phyloP scores from a whole-genome alignment of 306 rosid genomes.

The Psophocarpus tetragonolobus region DNA sequence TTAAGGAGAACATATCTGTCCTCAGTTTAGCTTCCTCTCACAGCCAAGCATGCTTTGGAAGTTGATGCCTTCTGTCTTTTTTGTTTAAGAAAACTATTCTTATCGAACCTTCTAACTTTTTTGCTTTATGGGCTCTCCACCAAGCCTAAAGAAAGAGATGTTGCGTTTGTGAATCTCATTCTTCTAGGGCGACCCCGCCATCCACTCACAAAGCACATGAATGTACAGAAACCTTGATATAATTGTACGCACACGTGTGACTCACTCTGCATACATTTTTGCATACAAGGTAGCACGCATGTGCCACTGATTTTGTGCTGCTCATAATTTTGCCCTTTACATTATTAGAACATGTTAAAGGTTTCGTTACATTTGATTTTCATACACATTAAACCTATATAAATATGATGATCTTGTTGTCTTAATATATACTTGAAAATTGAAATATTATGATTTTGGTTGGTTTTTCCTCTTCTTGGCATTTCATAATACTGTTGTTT shows the following conservation, averaged over 20 bases:
- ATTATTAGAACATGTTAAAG: slow-evolving; percentile 15
- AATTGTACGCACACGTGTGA: slow-evolving; percentile 33
- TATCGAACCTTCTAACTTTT: slow-evolving; percentile 54
- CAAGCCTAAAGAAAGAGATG: slow-evolving; percentile 53
- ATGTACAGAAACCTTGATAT: neutral
- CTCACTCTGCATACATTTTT: slow-evolving; percentile 12
- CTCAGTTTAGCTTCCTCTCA: slow-evolving; percentile 38
- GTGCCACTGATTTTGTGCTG: slow-evolving; percentile 9
- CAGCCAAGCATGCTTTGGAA: slow-evolving; percentile 42
- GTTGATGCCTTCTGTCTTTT: slow-evolving; percentile 55
- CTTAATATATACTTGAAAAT: neutral
- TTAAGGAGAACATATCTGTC: slow-evolving; percentile 44
- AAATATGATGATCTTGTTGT: neutral
- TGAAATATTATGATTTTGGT: slow-evolving; percentile 1
- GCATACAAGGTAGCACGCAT: slow-evolving; percentile 27
- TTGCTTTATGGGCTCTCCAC: slow-evolving; percentile 75
- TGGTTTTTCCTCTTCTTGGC: neutral
- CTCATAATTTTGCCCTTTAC: slow-evolving; percentile 13
- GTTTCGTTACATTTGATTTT: slow-evolving; percentile 8
- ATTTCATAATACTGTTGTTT: neutral
- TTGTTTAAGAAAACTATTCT: slow-evolving; percentile 50
- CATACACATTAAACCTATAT: neutral
- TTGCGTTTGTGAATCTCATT: slow-evolving; percentile 70
- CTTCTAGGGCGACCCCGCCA: slow-evolving; percentile 56
- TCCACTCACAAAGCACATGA: slow-evolving; percentile 51